Evolutionary conservation across 345 rosid genomes (phyloP).

Genomic region (Euphorbia lathyris): DNA sequence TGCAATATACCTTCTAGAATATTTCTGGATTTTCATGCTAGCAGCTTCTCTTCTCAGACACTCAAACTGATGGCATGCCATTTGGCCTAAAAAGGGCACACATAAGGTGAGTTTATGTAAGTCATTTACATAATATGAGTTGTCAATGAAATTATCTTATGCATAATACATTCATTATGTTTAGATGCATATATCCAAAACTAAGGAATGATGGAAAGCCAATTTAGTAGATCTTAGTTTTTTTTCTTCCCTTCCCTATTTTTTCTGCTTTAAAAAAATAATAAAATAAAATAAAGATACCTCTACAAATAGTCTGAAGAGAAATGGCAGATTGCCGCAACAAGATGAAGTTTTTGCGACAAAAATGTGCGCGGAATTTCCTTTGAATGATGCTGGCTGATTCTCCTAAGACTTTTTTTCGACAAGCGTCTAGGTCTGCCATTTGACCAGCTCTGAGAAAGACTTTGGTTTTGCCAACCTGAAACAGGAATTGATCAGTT

Average conservation of each 20-base stretch:
- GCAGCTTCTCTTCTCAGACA: conserved; percentile 71
- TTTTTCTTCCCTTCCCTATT: no score
- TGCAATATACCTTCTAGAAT: conserved; percentile 66
- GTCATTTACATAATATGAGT: neutral
- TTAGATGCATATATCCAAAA: conserved; percentile 7
- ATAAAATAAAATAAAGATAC: conserved; percentile 28
- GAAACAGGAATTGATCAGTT: conserved; percentile 25
- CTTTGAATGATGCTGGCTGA: conserved; percentile 89
- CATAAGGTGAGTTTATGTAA: neutral
- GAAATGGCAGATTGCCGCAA: conserved; percentile 56
- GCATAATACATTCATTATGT: conserved; percentile 4
- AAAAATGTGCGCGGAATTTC: conserved; percentile 74
- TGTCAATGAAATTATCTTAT: conserved; percentile 3
- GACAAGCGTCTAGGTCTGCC: conserved; percentile 90
- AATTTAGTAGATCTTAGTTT: no score
- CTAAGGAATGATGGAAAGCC: neutral
- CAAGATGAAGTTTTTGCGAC: conserved; percentile 53
- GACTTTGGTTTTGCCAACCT: conserved; percentile 92
- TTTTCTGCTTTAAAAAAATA: no score
- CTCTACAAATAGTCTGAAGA: conserved; percentile 84
- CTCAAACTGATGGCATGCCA: conserved; percentile 59
- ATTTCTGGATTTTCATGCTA: conserved; percentile 72
- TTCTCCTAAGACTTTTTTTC: conserved; percentile 86
- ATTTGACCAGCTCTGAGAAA: conserved; percentile 98
- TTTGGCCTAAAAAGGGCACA: conserved; percentile 55